These are phyloP conservation scores for Botrytis sinoallii DNA, from an alignment of 2,329 filamentous ascomycete genomes.

Conservation along the genomic window DNA sequence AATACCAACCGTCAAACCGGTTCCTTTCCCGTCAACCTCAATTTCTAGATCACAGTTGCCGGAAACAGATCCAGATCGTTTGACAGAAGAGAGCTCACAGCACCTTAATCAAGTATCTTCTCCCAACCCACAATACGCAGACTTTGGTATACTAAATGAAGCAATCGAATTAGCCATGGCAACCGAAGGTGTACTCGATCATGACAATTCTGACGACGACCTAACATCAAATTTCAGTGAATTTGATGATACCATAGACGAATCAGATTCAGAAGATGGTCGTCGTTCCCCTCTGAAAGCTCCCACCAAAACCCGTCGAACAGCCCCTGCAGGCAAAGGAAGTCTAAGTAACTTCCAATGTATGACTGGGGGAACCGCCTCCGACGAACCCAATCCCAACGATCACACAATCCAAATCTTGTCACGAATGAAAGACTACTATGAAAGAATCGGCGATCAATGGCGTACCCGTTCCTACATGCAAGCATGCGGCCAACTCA, in stretches of 20 bases:
- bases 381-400: conserved; percentile 61
- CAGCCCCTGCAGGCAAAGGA: conserved; percentile 12
- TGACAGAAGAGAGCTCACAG: neutral
- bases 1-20: neutral
- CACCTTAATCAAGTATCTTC: neutral
- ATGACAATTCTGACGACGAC: conserved; percentile 4
- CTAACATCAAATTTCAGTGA: conserved; percentile 1
- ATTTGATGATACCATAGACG: conserved; percentile 35
- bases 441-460: conserved; percentile 68
- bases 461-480: conserved; percentile 77
- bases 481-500: conserved; percentile 70
- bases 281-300: conserved; percentile 8
- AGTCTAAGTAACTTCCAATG: conserved; percentile 53
- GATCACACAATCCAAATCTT: conserved; percentile 70
- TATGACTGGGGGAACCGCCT: conserved; percentile 50
- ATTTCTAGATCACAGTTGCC: neutral
- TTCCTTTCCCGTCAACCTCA: neutral
- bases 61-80: neutral
- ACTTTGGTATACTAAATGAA: neutral
- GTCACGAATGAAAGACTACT: conserved; percentile 75
- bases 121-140: neutral
- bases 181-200: conserved; percentile 8
- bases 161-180: neutral
- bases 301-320: conserved; percentile 10
- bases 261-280: conserved; percentile 38